Evolutionary conservation across 2,329 filamentous ascomycete species (phyloP).

Genomic region (Chrysoporthe puriensis): DNA sequence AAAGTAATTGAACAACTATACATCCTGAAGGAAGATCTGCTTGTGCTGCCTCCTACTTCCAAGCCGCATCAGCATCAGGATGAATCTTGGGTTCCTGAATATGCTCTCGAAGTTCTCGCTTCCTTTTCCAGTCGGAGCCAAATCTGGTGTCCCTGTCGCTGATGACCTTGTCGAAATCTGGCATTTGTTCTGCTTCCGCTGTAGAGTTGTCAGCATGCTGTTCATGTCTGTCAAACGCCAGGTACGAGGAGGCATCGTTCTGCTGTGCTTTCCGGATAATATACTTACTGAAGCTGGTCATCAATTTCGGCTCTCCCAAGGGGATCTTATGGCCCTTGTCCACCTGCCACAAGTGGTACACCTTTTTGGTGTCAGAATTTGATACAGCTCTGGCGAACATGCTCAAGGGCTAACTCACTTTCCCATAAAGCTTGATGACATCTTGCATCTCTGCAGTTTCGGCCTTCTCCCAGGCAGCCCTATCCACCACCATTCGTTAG

Average conservation of each 20-base stretch:
- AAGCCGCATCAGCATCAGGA: conserved; percentile 38
- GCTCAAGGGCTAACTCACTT: conserved; percentile 42
- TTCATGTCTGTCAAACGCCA: background rate
- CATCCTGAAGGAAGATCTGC: background rate
- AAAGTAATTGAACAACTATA: too few relatives aligned
- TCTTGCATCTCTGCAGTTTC: conserved; percentile 83
- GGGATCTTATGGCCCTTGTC: conserved; percentile 69
- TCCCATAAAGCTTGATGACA: conserved; percentile 76
- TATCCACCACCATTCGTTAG: background rate
- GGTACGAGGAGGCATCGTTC: too few relatives aligned
- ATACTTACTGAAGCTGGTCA: conserved; percentile 54
- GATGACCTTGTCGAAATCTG: conserved; percentile 48
- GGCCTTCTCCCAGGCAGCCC: conserved; percentile 69
- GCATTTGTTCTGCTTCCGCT: conserved; percentile 46
- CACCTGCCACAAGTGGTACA: conserved; percentile 85
- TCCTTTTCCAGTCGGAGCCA: conserved; percentile 48
- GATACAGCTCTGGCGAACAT: background rate
- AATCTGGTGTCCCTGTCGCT: conserved; percentile 51
- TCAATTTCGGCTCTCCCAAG: conserved; percentile 56
- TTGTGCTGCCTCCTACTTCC: conserved; percentile 11
- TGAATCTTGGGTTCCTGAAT: conserved; percentile 49
- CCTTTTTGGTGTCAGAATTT: conserved; percentile 33
- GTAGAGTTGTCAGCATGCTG: background rate
- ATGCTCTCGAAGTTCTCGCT: conserved; percentile 48
- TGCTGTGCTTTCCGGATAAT: background rate